These are phyloP conservation scores for Bipolaris oryzae DNA, from an alignment of 2,329 filamentous ascomycete species.

Conservation along the genomic window DNA sequence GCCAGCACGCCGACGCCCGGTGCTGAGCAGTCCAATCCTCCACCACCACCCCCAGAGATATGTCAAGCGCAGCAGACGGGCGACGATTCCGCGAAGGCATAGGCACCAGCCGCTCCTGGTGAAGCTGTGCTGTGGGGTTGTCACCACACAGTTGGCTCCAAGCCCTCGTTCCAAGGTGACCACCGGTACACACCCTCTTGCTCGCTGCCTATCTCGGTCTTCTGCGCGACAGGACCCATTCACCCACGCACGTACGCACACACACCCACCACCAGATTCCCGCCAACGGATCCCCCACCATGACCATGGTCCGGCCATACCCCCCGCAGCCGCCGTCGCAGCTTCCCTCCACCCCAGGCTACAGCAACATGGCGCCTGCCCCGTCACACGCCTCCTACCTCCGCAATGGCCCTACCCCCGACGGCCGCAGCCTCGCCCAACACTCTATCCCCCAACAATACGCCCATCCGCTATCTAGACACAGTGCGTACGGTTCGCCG, in stretches of 20 bases:
- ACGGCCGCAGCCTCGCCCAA: conserved; percentile 29
- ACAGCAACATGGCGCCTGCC: conserved; percentile 31
- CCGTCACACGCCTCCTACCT: conserved; percentile 34
- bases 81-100: conserved; percentile 52
- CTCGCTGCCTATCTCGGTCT: conserved; percentile 1
- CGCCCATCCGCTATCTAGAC: conserved; percentile 48
- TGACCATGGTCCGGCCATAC: conserved; percentile 49
- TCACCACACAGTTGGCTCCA: neutral
- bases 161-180: neutral
- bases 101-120: conserved; percentile 50
- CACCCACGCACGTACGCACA: neutral
- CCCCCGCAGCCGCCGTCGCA: conserved; percentile 43
- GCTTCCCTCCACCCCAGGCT: conserved; percentile 34
- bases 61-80: conserved; percentile 47
- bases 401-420: conserved; percentile 35
- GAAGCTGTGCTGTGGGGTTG: conserved; percentile 36
- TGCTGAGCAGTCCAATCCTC: conserved; percentile 14
- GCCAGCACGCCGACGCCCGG: conserved; percentile 31
- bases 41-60: conserved; percentile 37
- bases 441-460: conserved; percentile 46
- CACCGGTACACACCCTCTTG: conserved; percentile 5
- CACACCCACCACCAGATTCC: conserved; percentile 1
- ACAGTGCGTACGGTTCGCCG: conserved; percentile 45
- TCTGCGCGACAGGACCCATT: neutral
- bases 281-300: conserved; percentile 29